Percentiles rank a stretch among this genome's conserved stretches.
Evolutionary conservation across 352 stramenopile species (phyloP).

Genomic region (Phytophthora pseudosyringae): DNA sequence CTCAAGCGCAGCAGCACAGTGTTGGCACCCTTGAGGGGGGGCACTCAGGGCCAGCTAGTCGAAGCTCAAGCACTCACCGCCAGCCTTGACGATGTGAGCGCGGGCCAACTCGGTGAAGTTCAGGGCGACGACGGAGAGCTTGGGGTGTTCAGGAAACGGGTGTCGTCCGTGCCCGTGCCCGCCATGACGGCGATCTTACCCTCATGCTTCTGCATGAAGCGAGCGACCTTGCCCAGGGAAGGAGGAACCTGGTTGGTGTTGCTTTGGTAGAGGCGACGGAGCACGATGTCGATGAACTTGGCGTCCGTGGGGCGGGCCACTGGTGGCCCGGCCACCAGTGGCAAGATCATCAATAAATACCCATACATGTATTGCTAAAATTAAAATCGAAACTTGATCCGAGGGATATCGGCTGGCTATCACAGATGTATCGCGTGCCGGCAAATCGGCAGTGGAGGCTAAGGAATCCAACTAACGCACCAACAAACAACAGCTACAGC

Average conservation of each 20-base stretch:
- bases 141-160: conserved; percentile 96
- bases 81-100: conserved; percentile 97
- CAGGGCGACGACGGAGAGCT: conserved; percentile 97
- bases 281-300: conserved; percentile 98
- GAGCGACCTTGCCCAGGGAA: conserved; percentile 94
- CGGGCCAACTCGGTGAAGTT: conserved; percentile 98
- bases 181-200: conserved; percentile 70
- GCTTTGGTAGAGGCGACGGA: conserved; percentile 99
- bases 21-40: conserved; percentile 98
- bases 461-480: no score
- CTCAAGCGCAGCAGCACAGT: conserved; percentile 99
- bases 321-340: conserved; percentile 97
- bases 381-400: no score
- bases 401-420: no score
- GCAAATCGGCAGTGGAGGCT: no score
- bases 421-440: no score
- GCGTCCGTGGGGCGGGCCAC: conserved; percentile 98
- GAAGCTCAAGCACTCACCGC: conserved; percentile 99
- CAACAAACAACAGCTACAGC: no score
- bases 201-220: conserved; percentile 98
- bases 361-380: no score
- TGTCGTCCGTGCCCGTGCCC: conserved; percentile 98
- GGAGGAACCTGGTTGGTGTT: conserved; percentile 99
- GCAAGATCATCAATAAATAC: conserved; percentile 99
- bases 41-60: conserved; percentile 98